Evolutionary conservation across 805 yeast species (phyloP), one percentile per base, ranked within the genome.

Genomic region (Isabelozyma heimii): DNA sequence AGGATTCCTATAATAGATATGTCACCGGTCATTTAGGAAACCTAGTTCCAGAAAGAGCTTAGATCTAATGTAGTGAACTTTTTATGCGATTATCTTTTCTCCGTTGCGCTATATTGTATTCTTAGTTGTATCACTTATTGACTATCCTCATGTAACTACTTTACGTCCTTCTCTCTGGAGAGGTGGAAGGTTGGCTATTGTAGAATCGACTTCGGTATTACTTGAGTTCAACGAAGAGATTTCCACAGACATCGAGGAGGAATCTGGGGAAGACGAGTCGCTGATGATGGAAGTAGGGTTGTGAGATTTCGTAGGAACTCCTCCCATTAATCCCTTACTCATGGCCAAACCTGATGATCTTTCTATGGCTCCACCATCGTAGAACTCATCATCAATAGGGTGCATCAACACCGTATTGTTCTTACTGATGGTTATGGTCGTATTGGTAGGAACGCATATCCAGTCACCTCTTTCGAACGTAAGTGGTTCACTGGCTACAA

Each of bases 391-490:
- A 43, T 78, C 72, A 40, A 94, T 88, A 1, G 99, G 99, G 63
- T 91, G 96, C 70, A 94, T 71, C 43, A 94, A 72, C 3, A 94
- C 94, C 1, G 96, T 89, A 64, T 91, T 96, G 48, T 66, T 67
- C 48, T 83, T 84, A 54, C 83, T 84, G 50, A 94, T 83, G 0
- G 97, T 88, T 13, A 94, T 66, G 0, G 86, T 73, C 3, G 97
- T 87, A 64, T 94, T 94, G 1, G 98, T 87, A 2, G 98, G 98
- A 0, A 94, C 95, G 3, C 97, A 85, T 45, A 92, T 88, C 99
- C 99, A 94, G 68, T 94, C 99, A 38, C 91, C 92, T 48, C 99
- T 74, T 70, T 94, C 98, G 66, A 94, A 94, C 0, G 99, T 94
- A 49, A 94, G 75, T 0, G 99, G 99, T 63, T 94, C 99, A 14